Evolutionary conservation across 257 asterid species (phyloP).

Genomic region (Solanum rostratum): DNA sequence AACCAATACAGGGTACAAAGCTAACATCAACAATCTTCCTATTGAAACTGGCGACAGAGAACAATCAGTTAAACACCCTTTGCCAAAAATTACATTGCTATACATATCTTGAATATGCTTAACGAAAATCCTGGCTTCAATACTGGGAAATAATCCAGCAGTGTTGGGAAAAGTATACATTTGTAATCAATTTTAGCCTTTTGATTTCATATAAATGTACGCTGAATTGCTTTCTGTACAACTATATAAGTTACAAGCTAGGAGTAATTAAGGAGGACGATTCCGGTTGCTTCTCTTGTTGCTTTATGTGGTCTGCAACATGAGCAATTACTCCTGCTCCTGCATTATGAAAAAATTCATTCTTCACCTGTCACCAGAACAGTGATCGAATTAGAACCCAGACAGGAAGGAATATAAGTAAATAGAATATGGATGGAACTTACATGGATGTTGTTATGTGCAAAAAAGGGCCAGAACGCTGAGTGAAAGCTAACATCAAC

Average conservation of each 20-base stretch:
- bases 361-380: conserved; percentile 56
- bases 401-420: neutral
- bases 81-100: neutral
- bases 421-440: neutral
- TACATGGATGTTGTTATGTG: conserved; percentile 82
- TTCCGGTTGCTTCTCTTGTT: conserved; percentile 48
- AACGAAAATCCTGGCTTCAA: neutral
- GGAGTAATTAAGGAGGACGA: conserved; percentile 39
- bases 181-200: neutral
- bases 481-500: conserved; percentile 86
- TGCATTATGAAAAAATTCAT: conserved; percentile 64
- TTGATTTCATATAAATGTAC: neutral
- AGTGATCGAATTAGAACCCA: neutral
- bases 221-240: neutral
- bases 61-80: neutral
- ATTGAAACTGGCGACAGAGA: neutral
- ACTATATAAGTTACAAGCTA: conserved; percentile 28
- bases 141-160: neutral
- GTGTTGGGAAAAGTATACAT: neutral
- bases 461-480: conserved; percentile 72
- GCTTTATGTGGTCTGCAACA: conserved; percentile 76
- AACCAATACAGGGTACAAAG: neutral
- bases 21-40: neutral
- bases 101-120: neutral
- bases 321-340: conserved; percentile 89